Evolutionary conservation across 1,284 basidiomycete species (phyloP), one percentile per base, ranked within the genome.

Genomic region (Bondarzewia mesenterica): DNA sequence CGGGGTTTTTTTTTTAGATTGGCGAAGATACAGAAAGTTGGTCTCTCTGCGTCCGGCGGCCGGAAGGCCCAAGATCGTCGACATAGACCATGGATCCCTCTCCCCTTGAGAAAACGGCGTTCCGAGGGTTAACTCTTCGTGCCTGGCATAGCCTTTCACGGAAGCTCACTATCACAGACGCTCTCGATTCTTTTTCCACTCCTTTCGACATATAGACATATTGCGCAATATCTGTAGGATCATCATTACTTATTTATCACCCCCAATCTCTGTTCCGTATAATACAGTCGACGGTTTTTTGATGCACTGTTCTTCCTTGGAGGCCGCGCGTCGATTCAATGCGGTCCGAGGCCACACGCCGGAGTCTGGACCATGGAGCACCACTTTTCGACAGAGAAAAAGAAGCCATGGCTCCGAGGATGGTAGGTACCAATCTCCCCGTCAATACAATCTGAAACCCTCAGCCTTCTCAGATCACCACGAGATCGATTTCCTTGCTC

Each of bases 71-170:
- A 39, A 8, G 12, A 36, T n/a, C 46, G 25, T 14, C 37, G 16
- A 47, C 58, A 12, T 26, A 36, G 37, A 6, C 44, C 36, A 8
- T 40, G 76, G 73, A 69, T 84, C 57, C 77, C 78, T 29, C 63
- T 82, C 35, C 78, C 80, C 12, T 61, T 83, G 46, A 72, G 81
- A 50, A 69, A 68, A 53, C 70, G 80, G 57, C 55, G 52, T 18
- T 38, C 39, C 25, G 57, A 58, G 23, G 41, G n/a, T 37, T 46
- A 39, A 35, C 20, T 10, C 20, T 7, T 10, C 10, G 29, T 32
- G 29, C 29, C 29, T 32, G 29, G n/a, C n/a, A n/a, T n/a, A n/a
- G n/a, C 5, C 29, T 32, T 32, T 32, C n/a, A 12, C n/a, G 29
- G n/a, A n/a, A 32, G 29, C 29, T 32, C 29, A 32, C 29, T 10